Evolutionary conservation across 176 grass and related monocot genomes (phyloP), one percentile per base, ranked within the genome.

Genomic region (Leersia perrieri): DNA sequence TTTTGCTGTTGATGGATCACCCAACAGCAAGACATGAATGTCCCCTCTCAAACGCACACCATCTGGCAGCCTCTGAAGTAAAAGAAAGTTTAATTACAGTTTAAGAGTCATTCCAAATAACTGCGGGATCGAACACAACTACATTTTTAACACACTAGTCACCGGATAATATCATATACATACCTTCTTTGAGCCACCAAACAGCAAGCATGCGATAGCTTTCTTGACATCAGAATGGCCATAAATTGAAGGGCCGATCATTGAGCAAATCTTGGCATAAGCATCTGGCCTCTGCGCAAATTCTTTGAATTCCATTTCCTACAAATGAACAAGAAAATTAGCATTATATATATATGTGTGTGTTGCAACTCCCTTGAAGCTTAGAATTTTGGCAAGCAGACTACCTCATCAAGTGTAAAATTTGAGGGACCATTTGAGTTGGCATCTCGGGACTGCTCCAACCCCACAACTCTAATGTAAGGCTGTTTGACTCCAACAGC

Each of bases 1-100:
- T 87, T 99, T 99, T 82, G 96, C 96, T 62, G 96, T 99, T 1
- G 96, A 99, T 66, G 92, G 96, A 93, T 99, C 96, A 87, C 96
- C 96, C 51, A 99, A 84, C 60, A 99, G 86, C 78, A 99, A 90
- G 61, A 91, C 90, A 93, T 99, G 92, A 71, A 91, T 95, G 64
- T 99, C 96, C 36, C 92, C 96, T 93, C 96, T 95, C 78, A 95
- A 81, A 27, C 92, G 78, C 1, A 90, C 92, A 74, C 96, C 96
- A 79, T 99, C 96, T 1, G 92, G 96, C 25, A 99, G 63, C 75
- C 88, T 95, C 96, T 99, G 84, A 33, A 84, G 45, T 53, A 55
- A 39, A 82, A 9, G 84, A 30, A 8, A 32, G 27, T 84, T 76
- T 14, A 75, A 64, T 53, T 18, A 66, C 18, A 62, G 22, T 14